Percentiles rank a stretch among this genome's conserved stretches.
Conservation (phyloP, 2,329 filamentous ascomycete genomes). For the Ceratocystiopsis brevicomis region DNA sequence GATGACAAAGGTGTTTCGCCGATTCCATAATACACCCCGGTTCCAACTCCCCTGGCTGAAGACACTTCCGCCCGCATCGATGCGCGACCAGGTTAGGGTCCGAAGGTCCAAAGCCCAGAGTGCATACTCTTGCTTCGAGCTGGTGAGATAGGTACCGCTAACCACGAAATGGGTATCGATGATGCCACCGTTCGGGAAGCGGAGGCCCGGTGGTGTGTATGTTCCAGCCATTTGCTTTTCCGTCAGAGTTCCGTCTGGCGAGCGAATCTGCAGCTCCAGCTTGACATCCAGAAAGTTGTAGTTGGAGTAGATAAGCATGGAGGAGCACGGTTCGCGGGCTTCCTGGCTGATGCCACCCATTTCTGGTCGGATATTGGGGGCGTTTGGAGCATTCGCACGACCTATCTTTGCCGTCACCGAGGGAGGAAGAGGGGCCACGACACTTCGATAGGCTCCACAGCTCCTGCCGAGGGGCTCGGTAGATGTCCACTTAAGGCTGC, state of each 20-base stretch:
- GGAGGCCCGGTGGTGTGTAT: slow-evolving; percentile 75
- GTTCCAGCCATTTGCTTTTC: slow-evolving; percentile 79
- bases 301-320: slow-evolving; percentile 96
- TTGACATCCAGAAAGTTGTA: slow-evolving; percentile 98
- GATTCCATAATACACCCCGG: slow-evolving; percentile 77
- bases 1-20: slow-evolving; percentile 88
- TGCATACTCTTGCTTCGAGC: slow-evolving; percentile 94
- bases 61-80: slow-evolving; percentile 83
- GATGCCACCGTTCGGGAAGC: slow-evolving; percentile 89
- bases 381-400: slow-evolving; percentile 26
- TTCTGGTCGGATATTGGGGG: slow-evolving; percentile 21
- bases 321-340: slow-evolving; percentile 37
- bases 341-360: slow-evolving; percentile 31
- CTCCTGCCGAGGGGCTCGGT: slow-evolving; percentile 75
- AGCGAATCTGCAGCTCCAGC: slow-evolving; percentile 74
- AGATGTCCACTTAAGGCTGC: slow-evolving; percentile 87
- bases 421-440: slow-evolving; percentile 65
- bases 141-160: slow-evolving; percentile 90
- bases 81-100: slow-evolving; percentile 81
- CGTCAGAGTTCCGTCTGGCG: slow-evolving; percentile 62
- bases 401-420: slow-evolving; percentile 48
- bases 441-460: slow-evolving; percentile 89
- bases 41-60: slow-evolving; percentile 99
- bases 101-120: slow-evolving; percentile 85
- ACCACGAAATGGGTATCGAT: slow-evolving; percentile 95